These are phyloP conservation scores for Nematodospora valgi DNA, from an alignment of 805 yeast species.

Conservation along the genomic window DNA sequence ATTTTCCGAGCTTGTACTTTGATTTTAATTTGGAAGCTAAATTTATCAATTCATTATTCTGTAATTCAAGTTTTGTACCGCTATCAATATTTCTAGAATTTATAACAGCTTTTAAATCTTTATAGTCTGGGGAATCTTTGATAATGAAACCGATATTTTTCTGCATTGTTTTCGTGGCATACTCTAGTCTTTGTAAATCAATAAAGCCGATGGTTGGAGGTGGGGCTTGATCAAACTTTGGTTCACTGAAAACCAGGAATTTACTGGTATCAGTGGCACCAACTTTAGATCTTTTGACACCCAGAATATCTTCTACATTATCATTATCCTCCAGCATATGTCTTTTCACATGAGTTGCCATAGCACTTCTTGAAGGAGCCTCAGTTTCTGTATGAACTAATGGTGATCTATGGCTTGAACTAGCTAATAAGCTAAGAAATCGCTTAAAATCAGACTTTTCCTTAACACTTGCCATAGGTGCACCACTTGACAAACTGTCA, in stretches of 20 bases:
- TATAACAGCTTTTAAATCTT: slow-evolving; percentile 35
- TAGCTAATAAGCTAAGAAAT: too few relatives aligned
- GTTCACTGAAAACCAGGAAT: slow-evolving; percentile 7
- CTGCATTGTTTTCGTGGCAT: slow-evolving; percentile 42
- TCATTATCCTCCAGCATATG: not conserved
- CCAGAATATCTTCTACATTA: not conserved
- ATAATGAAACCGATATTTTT: slow-evolving; percentile 49
- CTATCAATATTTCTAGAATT: slow-evolving; percentile 31
- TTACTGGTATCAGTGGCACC: slow-evolving; percentile 3
- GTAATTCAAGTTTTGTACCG: slow-evolving; percentile 47
- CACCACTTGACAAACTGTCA: too few relatives aligned
- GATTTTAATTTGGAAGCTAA: slow-evolving; percentile 61
- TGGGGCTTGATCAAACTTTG: slow-evolving; percentile 8
- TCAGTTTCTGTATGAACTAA: too few relatives aligned
- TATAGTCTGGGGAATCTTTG: slow-evolving; percentile 53
- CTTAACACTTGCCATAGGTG: too few relatives aligned
- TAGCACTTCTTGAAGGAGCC: too few relatives aligned
- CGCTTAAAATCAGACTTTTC: too few relatives aligned
- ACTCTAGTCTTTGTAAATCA: slow-evolving; percentile 38
- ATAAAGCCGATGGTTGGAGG: slow-evolving; percentile 24
- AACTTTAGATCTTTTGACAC: slow-evolving; percentile 2
- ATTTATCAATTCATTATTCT: slow-evolving; percentile 51
- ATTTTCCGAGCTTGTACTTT: slow-evolving; percentile 44
- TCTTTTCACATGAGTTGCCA: too few relatives aligned
- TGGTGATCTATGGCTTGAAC: too few relatives aligned